These are phyloP conservation scores for Cupressus sempervirens DNA, from an alignment of 75 land plant genomes.

Conservation along the genomic window DNA sequence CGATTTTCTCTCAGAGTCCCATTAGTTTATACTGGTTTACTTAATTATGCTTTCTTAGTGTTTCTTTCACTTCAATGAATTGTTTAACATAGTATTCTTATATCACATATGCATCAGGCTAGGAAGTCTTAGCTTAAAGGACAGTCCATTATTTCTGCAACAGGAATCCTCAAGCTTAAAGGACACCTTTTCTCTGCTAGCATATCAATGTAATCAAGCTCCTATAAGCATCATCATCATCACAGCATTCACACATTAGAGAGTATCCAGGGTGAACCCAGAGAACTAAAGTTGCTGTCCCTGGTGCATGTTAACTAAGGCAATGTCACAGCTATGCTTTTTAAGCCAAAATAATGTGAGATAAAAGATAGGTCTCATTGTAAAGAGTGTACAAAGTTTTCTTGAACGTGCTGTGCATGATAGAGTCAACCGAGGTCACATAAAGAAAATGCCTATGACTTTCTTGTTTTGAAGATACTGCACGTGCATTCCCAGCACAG, in stretches of 20 bases:
- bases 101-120: neutral
- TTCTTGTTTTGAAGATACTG: no score
- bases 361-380: neutral
- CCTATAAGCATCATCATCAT: neutral
- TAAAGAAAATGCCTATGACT: neutral
- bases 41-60: neutral
- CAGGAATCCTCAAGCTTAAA: no score
- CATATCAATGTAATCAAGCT: neutral
- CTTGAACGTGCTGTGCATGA: neutral
- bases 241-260: neutral
- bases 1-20: neutral
- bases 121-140: neutral
- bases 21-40: neutral
- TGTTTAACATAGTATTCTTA: neutral
- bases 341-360: neutral
- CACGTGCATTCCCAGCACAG: neutral
- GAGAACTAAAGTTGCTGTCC: neutral
- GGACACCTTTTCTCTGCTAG: neutral
- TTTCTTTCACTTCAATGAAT: neutral
- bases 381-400: neutral
- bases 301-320: neutral
- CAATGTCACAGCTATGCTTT: neutral
- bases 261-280: neutral
- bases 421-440: neutral
- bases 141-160: neutral